A percentile compares a stretch with the other conserved stretches of the same genome.
Evolutionary conservation across 2,329 filamentous ascomycete species (phyloP).

Genomic region (Cytospora chrysosperma): DNA sequence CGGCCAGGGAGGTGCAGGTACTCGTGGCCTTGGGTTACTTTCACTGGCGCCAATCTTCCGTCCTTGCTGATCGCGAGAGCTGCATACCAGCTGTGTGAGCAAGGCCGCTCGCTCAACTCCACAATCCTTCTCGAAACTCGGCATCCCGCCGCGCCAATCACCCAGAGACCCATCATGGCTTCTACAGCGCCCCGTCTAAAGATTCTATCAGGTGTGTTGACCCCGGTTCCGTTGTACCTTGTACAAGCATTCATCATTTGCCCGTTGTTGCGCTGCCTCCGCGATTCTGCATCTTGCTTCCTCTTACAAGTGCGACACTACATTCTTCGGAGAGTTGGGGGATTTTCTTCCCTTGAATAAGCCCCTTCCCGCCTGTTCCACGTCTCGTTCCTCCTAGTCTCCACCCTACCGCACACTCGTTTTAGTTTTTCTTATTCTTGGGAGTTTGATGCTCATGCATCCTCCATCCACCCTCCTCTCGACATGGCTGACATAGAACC

Average conservation of each 20-base stretch:
- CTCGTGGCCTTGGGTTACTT: slow-evolving; percentile 23
- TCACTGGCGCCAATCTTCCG: slow-evolving; percentile 20
- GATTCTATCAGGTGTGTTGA: slow-evolving; percentile 59
- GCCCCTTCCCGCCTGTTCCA: slow-evolving; percentile 19
- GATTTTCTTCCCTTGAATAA: slow-evolving; percentile 25
- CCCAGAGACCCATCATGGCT: slow-evolving; percentile 52
- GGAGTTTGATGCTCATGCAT: slow-evolving; percentile 29
- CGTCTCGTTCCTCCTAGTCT: slow-evolving; percentile 17
- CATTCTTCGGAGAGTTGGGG: slow-evolving; percentile 28
- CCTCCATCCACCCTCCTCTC: slow-evolving; percentile 27
- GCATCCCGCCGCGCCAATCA: slow-evolving; percentile 35
- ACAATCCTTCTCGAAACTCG: slow-evolving; percentile 32
- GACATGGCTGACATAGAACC: slow-evolving; percentile 62
- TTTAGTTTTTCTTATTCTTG: slow-evolving; percentile 13
- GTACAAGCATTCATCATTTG: slow-evolving; percentile 16
- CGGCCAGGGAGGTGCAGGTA: slow-evolving; percentile 22
- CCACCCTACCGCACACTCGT: slow-evolving; percentile 19
- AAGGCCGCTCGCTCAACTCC: slow-evolving; percentile 26
- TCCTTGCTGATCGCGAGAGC: slow-evolving; percentile 25
- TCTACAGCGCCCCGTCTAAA: slow-evolving; percentile 59
- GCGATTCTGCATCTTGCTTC: slow-evolving; percentile 19
- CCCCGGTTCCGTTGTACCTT: slow-evolving; percentile 22
- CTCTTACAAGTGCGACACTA: slow-evolving; percentile 26
- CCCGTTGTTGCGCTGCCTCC: slow-evolving; percentile 16
- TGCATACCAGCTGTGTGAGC: slow-evolving; percentile 22